A percentile compares a stretch with the other conserved stretches of the same genome.
Evolutionary conservation across 2,329 filamentous ascomycete species (phyloP).

Genomic region (Claviceps maximensis): DNA sequence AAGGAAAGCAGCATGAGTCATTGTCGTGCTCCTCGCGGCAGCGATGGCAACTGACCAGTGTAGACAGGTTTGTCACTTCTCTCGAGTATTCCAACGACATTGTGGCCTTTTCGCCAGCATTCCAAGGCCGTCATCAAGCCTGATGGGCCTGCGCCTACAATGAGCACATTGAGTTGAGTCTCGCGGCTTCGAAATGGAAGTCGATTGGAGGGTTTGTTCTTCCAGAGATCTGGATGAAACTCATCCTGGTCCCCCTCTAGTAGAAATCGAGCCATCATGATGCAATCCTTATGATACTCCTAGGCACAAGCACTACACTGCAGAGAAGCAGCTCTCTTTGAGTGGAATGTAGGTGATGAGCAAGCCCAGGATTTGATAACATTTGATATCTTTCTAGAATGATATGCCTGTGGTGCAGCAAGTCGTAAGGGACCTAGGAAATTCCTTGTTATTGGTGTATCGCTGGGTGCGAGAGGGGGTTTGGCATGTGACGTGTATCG

Average conservation of each 20-base stretch:
- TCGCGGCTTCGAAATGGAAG: conserved; percentile 1
- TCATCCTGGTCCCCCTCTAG: background rate
- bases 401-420: no score
- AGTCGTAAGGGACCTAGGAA: no score
- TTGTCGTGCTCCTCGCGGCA: background rate
- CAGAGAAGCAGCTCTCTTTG: background rate
- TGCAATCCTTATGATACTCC: no score
- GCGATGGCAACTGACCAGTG: background rate
- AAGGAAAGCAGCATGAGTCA: no score
- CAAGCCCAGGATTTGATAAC: no score
- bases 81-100: conserved; percentile 9
- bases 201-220: background rate
- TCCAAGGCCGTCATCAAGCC: conserved; percentile 8
- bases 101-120: conserved; percentile 9
- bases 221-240: background rate
- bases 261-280: background rate
- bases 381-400: no score
- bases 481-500: background rate
- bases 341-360: no score
- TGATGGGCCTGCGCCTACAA: conserved; percentile 7
- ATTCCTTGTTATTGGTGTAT: background rate
- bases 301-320: background rate
- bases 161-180: conserved; percentile 6
- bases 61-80: background rate
- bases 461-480: background rate